phyloP scores from a whole-genome alignment of 2,329 filamentous ascomycete genomes.

The Fusarium irregulare region DNA sequence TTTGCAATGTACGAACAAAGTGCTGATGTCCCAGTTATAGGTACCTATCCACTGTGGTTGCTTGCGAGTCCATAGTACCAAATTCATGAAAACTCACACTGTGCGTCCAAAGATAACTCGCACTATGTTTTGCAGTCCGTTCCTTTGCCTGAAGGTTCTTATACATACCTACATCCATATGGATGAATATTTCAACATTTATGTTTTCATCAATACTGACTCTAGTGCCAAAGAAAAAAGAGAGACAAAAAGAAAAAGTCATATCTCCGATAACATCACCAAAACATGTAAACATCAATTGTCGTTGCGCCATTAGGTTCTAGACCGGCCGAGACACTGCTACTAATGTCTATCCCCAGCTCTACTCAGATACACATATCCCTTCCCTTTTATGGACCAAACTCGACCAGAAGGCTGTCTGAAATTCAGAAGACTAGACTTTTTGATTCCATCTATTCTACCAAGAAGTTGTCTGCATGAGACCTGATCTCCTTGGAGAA shows the following conservation, averaged over 20 bases:
- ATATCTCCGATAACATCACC: background rate
- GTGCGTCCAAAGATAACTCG: background rate
- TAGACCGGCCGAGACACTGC: conserved; percentile 43
- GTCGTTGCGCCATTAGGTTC: conserved; percentile 49
- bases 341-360: conserved; percentile 36
- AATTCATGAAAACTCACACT: background rate
- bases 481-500: conserved; percentile 87
- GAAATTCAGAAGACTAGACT: conserved; percentile 32
- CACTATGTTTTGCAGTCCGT: background rate
- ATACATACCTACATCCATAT: no score
- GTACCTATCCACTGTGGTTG: background rate
- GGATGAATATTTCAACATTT: background rate
- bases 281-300: conserved; percentile 40
- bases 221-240: background rate
- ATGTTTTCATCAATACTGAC: background rate
- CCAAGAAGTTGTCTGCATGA: conserved; percentile 78
- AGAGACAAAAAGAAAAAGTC: no score
- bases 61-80: background rate
- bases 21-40: conserved; percentile 27
- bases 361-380: conserved; percentile 37
- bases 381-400: conserved; percentile 42
- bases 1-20: background rate
- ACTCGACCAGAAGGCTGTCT: conserved; percentile 30
- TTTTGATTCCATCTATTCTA: conserved; percentile 68
- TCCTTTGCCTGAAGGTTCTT: background rate